Percentiles rank a stretch among this genome's conserved stretches.
phyloP scores from a whole-genome alignment of 768 basidiomycete genomes.

The Stropharia rugosoannulata region DNA sequence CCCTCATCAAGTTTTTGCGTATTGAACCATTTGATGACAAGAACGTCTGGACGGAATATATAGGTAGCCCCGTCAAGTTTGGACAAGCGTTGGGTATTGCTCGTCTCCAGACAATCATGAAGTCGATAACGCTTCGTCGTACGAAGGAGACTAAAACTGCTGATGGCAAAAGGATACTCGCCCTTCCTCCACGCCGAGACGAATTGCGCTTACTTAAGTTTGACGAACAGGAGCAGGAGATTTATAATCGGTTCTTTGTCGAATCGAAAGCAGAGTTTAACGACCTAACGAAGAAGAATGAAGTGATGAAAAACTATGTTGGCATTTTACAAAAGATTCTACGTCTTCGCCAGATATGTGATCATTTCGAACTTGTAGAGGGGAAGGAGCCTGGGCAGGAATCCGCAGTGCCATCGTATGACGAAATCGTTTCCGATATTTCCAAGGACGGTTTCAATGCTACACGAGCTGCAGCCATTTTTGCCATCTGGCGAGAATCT shows the following conservation, averaged over 20 bases:
- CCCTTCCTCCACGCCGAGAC: conserved; percentile 89
- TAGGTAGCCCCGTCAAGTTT: conserved; percentile 90
- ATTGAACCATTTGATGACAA: conserved; percentile 93
- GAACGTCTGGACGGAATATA: conserved; percentile 88
- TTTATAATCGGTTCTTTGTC: conserved; percentile 87
- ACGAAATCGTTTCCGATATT: conserved; percentile 78
- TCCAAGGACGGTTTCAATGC: conserved; percentile 75
- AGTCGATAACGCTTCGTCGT: conserved; percentile 91
- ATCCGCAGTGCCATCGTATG: conserved; percentile 53
- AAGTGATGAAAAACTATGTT: conserved; percentile 98
- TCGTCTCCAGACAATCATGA: conserved; percentile 96
- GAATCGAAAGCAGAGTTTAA: conserved; percentile 93
- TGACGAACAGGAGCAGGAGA: conserved; percentile 73
- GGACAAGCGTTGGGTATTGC: conserved; percentile 88
- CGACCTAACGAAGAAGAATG: conserved; percentile 82
- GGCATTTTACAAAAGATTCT: conserved; percentile 96
- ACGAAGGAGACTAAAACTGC: conserved; percentile 87
- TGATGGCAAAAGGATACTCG: conserved; percentile 82
- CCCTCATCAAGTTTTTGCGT: conserved; percentile 93
- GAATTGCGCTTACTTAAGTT: conserved; percentile 85
- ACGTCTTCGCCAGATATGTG: conserved; percentile 95
- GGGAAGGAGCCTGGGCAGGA: conserved; percentile 55
- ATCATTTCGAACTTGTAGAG: conserved; percentile 88
- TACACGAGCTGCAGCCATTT: conserved; percentile 76
- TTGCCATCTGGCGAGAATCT: conserved; percentile 82